A percentile compares a stretch with the other conserved stretches of the same genome.
Evolutionary conservation across 495 filamentous ascomycete species (phyloP).

Genomic region (Elasticomyces elasticus): DNA sequence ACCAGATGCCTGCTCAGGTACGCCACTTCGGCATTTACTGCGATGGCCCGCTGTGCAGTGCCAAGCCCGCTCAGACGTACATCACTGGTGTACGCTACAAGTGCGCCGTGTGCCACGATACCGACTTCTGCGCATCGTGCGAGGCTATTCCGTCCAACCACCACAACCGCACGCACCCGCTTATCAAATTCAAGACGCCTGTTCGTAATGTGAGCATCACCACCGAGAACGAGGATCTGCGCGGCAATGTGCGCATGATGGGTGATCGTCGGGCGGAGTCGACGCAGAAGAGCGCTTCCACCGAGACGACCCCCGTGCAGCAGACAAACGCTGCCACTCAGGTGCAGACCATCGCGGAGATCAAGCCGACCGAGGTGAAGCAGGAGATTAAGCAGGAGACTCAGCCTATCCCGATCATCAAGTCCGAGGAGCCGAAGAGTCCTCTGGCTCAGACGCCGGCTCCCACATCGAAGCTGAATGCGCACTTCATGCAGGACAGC

Average conservation of each 20-base stretch:
- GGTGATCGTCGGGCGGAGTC: slow-evolving; percentile 46
- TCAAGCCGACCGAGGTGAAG: slow-evolving; percentile 47
- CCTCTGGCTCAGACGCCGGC: neutral
- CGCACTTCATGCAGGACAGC: slow-evolving; percentile 68
- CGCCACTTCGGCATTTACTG: slow-evolving; percentile 82
- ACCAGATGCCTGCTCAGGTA: slow-evolving; percentile 33
- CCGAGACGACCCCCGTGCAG: slow-evolving; percentile 37
- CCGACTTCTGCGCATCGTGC: slow-evolving; percentile 90
- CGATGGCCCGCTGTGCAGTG: slow-evolving; percentile 82
- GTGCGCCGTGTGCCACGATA: slow-evolving; percentile 93
- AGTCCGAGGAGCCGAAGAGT: slow-evolving; percentile 8
- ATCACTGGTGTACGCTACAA: slow-evolving; percentile 87
- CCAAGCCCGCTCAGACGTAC: slow-evolving; percentile 47
- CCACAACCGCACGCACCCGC: slow-evolving; percentile 88
- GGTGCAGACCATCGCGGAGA: slow-evolving; percentile 63
- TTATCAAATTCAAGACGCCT: slow-evolving; percentile 94
- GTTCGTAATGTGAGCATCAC: slow-evolving; percentile 83
- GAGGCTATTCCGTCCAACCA: slow-evolving; percentile 73
- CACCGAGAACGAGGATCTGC: slow-evolving; percentile 64
- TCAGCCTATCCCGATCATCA: slow-evolving; percentile 21
- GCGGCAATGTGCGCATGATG: slow-evolving; percentile 54
- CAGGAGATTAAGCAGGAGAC: slow-evolving; percentile 25
- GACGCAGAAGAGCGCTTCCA: slow-evolving; percentile 36
- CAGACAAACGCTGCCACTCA: slow-evolving; percentile 50
- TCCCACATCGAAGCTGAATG: slow-evolving; percentile 42